Evolutionary conservation across 441 rosid genomes (phyloP), one percentile per base, ranked within the genome.

Genomic region (Populus hybrid): DNA sequence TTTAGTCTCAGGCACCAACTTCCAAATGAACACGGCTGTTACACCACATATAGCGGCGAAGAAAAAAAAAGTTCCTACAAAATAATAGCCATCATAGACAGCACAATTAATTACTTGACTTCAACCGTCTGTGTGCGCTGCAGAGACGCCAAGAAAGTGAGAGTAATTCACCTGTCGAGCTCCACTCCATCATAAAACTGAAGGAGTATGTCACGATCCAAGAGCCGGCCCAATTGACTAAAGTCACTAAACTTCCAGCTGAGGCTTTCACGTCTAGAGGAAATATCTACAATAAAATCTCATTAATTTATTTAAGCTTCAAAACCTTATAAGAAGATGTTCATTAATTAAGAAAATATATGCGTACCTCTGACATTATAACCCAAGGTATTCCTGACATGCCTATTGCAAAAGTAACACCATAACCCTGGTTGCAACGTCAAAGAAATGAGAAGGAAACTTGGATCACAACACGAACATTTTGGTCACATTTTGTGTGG

Each of bases 321-420:
- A 32, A 34, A 18, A 50, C 30, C 1, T 21, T 42, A 28, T 9
- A 38, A 34, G 1, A 67, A 35, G 26, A 21, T 46, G 7, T 6
- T 7, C 4, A 30, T 50, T 6, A 9, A 32, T 35, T 24, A 63
- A 18, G 12, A 1, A 2, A 38, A 20, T 21, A 32, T 36, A 28
- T 63, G 59, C 67, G 30, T 18, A 91, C 94, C 92, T 91, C 96
- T 9, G 92, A 88, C 76, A 90, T 84, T 57, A 90, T 84, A 75
- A 89, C 76, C 94, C 94, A 90, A 18, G 90, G 89, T 53, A 90
- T 82, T 68, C 91, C 90, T 32, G 78, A 84, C 26, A 89, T 75
- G 73, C 92, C 94, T 18, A 85, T 38, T 20, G 82, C 72, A 65
- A 21, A 80, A 28, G 83, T 64, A 4, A 68, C 69, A 64, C 61